Evolutionary conservation across 345 rosid genomes (phyloP), one percentile per base, ranked within the genome.

Genomic region (Dovyalis caffra): DNA sequence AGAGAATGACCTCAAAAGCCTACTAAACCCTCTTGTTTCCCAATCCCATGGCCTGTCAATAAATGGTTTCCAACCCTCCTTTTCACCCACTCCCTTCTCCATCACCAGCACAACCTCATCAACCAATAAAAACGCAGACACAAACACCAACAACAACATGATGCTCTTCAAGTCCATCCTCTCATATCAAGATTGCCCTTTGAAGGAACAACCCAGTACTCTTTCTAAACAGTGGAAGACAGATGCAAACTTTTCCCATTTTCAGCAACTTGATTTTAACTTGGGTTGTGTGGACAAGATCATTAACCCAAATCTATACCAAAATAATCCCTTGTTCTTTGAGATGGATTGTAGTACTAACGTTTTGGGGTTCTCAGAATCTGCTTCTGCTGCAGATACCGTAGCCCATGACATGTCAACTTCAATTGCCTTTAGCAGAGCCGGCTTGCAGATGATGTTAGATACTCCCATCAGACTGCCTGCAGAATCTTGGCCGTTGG

Each of bases 171-270:
- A 82, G 84, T 79, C 90, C 69, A 83, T 80, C 28, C 78, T 85
- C 74, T 81, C 89, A 64, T 83, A 83, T 78, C 88, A 85, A 53
- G 84, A 77, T 65, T 68, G 64, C 85, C 70, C 62, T 58, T 70
- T 84, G 11, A 83, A 81, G 72, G 90, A 84, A 75, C 85, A 84
- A 77, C 66, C 67, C 71, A 4, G 71, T 76, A 61, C 83, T 70
- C 81, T 8, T n/a, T 53, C 76, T 37, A 87, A 81, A 28, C 89
- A 87, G 74, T 87, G 88, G 81, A 93, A 88, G 82, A 82, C 86
- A 73, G 97, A 90, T 70, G 78, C 77, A 3, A 85, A 64, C 77
- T 82, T 81, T 86, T 83, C 86, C 79, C 79, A 76, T 76, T 79
- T 76, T 75, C 91, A 87, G 74, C 81, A 78, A 32, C 74, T 77